phyloP scores from a whole-genome alignment of 257 asterid species.

The Ehretia macrophylla region DNA sequence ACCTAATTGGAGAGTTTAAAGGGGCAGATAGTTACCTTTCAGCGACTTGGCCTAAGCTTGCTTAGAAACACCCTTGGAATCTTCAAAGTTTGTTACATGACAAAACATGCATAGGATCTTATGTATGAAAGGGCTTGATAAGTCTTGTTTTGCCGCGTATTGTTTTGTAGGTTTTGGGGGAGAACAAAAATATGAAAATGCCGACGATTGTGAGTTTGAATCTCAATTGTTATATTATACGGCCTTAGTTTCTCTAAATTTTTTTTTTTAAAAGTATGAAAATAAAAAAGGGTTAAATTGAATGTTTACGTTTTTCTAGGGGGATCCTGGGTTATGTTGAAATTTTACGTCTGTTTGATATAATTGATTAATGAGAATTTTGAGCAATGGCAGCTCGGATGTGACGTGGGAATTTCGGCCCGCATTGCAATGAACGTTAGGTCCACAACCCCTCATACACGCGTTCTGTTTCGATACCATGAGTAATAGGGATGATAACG shows the following conservation, averaged over 20 bases:
- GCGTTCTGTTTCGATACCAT: too few species aligned
- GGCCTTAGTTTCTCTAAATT: too few species aligned
- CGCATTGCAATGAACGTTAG: too few species aligned
- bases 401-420: not conserved
- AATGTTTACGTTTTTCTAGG: conserved; percentile 8
- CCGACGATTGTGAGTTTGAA: too few species aligned
- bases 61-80: conserved; percentile 7
- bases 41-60: conserved; percentile 36
- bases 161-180: not conserved
- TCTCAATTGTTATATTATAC: too few species aligned
- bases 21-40: conserved; percentile 47
- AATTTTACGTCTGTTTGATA: conserved; percentile 16
- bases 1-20: conserved; percentile 47
- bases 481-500: too few species aligned
- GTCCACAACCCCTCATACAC: too few species aligned
- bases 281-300: conserved; percentile 8
- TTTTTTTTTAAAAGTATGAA: not conserved
- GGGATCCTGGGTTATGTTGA: conserved; percentile 3
- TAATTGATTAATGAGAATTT: conserved; percentile 25
- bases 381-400: not conserved
- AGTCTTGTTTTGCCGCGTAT: not conserved
- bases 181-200: not conserved
- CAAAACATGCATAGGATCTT: not conserved
- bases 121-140: not conserved
- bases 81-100: conserved; percentile 2